Evolutionary conservation across 139 green algal species (phyloP), one percentile per base, ranked within the genome.

Genomic region (Ulvella scutata): DNA sequence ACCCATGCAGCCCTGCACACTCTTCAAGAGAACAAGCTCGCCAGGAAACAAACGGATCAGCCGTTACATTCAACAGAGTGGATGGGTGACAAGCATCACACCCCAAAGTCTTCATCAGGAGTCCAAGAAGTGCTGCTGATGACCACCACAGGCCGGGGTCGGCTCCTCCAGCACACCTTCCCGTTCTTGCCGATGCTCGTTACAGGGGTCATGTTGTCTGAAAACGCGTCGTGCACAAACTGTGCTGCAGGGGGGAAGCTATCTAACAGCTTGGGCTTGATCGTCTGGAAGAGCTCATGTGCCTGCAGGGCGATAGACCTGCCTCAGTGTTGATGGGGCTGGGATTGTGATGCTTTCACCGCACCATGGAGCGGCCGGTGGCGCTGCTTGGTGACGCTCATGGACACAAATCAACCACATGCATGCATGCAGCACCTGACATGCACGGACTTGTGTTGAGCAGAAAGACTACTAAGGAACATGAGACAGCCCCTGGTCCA

Each of bases 101-200:
- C 75, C 13, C 79, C 83, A 82, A 99, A 98, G 82, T 99, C 95
- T 79, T 99, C 95, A 74, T 99, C 95, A 1, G 89, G 82, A 0
- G 95, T 98, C 94, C 94, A 98, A 78, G 88, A 96, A 17, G 95
- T 99, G 87, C 87, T 94, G 83, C 85, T 96, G 40, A 99, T 86
- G 3, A 97, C 78, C 2, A 99, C 7, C 7, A 87, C 91, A 0
- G 93, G 92, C 21, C 90, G 82, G 43, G 86, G 79, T 0, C 38
- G 17, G 9, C 9, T 6, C n/a, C 85, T 74, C 79, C 75, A 81
- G 23, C 20, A 51, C 21, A 29, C 43, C 37, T 34, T 4, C 59
- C 35, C 73, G 31, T 28, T 29, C 26, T 7, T 60, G 28, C 60
- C 43, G 2, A 28, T 28, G 6, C 34, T 29, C 10, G 74, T 81